Conservation (phyloP, 1,139 yeast genomes). For the Blastobotrys petasosporus region DNA sequence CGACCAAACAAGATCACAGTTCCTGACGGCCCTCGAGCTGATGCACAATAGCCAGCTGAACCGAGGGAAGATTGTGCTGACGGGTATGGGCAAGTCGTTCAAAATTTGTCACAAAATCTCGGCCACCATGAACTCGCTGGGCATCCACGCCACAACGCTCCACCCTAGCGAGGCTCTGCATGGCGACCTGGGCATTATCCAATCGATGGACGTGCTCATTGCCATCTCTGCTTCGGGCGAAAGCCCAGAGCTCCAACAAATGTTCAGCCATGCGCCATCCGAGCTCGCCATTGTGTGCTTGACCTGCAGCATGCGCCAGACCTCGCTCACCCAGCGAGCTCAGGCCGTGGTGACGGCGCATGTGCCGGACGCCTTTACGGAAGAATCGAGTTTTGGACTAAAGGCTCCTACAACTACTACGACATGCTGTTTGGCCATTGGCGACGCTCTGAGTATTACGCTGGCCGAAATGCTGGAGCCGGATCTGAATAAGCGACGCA, state of each 20-base stretch:
- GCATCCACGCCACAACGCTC: slow-evolving; percentile 58
- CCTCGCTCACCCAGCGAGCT: slow-evolving; percentile 44
- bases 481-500: slow-evolving; percentile 49
- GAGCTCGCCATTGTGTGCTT: slow-evolving; percentile 53
- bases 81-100: slow-evolving; percentile 81
- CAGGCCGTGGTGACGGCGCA: slow-evolving; percentile 57
- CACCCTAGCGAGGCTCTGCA: slow-evolving; percentile 89
- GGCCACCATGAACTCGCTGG: slow-evolving; percentile 76
- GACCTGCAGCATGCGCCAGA: slow-evolving; percentile 45
- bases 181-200: slow-evolving; percentile 76
- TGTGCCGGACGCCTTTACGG: slow-evolving; percentile 52
- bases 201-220: slow-evolving; percentile 56
- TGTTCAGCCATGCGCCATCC: slow-evolving; percentile 54
- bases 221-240: slow-evolving; percentile 78
- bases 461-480: slow-evolving; percentile 60
- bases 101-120: slow-evolving; percentile 73
- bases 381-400: slow-evolving; percentile 64
- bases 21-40: slow-evolving; percentile 45
- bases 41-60: slow-evolving; percentile 45
- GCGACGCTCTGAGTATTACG: slow-evolving; percentile 74
- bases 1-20: slow-evolving; percentile 44
- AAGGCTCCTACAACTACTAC: slow-evolving; percentile 89
- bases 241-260: slow-evolving; percentile 63
- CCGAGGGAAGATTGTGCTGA: slow-evolving; percentile 60
- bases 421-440: slow-evolving; percentile 65